phyloP scores from a whole-genome alignment of 2,329 filamentous ascomycete genomes.

The Exophiala dermatitidis region DNA sequence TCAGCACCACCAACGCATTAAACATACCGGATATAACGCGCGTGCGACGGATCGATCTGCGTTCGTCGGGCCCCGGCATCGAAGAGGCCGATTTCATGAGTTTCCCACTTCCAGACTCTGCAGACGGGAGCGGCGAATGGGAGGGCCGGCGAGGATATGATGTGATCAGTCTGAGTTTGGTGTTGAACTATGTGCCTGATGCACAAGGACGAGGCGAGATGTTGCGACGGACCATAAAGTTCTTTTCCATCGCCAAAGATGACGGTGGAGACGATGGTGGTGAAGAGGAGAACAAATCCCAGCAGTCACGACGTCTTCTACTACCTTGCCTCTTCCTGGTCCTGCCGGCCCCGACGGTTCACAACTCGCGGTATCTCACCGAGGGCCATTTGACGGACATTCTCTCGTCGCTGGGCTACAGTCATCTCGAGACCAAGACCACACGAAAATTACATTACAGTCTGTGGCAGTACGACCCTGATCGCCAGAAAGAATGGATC shows the following conservation, averaged over 20 bases:
- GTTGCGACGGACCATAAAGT: constrained; percentile 67
- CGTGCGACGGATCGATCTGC: constrained; percentile 67
- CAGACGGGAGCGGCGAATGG: constrained; percentile 25
- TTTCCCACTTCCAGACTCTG: constrained; percentile 58
- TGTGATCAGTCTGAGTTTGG: constrained; percentile 82
- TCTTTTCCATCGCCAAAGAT: constrained; percentile 42
- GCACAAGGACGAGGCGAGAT: constrained; percentile 70
- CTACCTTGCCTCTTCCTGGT: constrained; percentile 80
- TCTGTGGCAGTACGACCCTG: constrained; percentile 58
- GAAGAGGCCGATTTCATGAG: constrained; percentile 91
- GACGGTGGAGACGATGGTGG: neutral
- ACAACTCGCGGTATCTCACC: constrained; percentile 85
- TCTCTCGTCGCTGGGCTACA: constrained; percentile 71
- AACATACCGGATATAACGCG: constrained; percentile 44
- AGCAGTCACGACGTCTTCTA: constrained; percentile 16
- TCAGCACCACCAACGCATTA: constrained; percentile 78
- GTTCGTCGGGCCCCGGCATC: constrained; percentile 73
- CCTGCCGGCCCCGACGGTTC: constrained; percentile 76
- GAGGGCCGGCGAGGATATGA: constrained; percentile 62
- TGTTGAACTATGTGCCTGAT: constrained; percentile 89
- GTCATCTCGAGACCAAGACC: constrained; percentile 57
- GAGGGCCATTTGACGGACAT: constrained; percentile 62
- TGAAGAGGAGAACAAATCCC: no score
- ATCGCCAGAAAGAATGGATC: constrained; percentile 14
- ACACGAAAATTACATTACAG: constrained; percentile 83